phyloP scores from a whole-genome alignment of 495 filamentous ascomycete species.

The Bathelium albidoporum region DNA sequence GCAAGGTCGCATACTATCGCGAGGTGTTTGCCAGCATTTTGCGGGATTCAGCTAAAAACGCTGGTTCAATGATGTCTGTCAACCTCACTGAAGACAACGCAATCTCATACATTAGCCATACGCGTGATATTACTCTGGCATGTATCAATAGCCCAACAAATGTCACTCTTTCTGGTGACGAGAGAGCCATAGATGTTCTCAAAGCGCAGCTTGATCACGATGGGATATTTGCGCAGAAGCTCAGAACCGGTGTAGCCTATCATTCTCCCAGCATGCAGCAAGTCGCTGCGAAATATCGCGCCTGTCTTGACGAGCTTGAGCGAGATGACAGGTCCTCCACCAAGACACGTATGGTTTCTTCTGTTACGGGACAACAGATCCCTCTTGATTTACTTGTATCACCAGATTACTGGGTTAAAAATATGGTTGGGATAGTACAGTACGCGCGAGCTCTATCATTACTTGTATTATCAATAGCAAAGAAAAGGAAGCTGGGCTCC shows the following conservation, averaged over 20 bases:
- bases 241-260: slow-evolving; percentile 8
- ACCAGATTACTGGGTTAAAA: slow-evolving; percentile 15
- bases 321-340: background rate
- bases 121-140: slow-evolving; percentile 8
- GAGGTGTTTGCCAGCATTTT: slow-evolving; percentile 12
- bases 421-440: slow-evolving; percentile 3
- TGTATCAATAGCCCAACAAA: slow-evolving; percentile 31
- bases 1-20: slow-evolving; percentile 33
- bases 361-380: background rate
- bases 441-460: background rate
- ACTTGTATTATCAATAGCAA: background rate
- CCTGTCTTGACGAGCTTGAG: background rate
- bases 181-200: slow-evolving; percentile 6
- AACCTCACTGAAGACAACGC: slow-evolving; percentile 3
- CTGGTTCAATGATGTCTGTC: slow-evolving; percentile 20
- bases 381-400: background rate
- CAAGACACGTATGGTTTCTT: background rate
- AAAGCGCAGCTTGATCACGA: background rate
- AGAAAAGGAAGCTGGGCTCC: background rate
- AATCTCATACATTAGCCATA: background rate
- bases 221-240: background rate
- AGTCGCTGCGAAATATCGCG: background rate
- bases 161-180: slow-evolving; percentile 26
- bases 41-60: background rate
- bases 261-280: slow-evolving; percentile 54